Conservation (phyloP, 164 flowering plant species). For the Magnolia officinalis region DNA sequence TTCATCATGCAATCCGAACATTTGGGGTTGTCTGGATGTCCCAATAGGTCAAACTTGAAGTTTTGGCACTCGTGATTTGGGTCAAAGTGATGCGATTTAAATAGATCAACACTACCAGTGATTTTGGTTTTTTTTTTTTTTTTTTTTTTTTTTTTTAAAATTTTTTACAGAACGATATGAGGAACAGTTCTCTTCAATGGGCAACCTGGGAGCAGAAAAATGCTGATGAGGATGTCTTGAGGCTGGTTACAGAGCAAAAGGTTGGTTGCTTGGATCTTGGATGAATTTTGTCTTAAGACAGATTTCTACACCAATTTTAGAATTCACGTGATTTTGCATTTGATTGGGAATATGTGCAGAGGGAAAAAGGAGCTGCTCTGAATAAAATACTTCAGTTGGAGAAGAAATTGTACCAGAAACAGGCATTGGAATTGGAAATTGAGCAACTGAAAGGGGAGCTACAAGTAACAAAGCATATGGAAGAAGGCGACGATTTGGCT, state of each 20-base stretch:
- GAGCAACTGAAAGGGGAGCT: constrained; percentile 58
- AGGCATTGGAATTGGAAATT: constrained; percentile 69
- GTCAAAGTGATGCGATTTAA: too few species aligned
- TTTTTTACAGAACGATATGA: constrained; percentile 40
- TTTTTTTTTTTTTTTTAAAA: too few species aligned
- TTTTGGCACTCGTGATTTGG: too few species aligned
- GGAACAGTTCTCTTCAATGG: constrained; percentile 27
- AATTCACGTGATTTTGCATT: background rate
- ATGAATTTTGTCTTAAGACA: background rate
- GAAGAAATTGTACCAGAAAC: constrained; percentile 60
- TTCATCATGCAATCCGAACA: too few species aligned
- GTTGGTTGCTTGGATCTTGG: constrained; percentile 24
- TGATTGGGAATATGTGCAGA: constrained; percentile 32
- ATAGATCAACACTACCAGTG: background rate
- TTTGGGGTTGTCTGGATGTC: too few species aligned
- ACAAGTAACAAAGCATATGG: constrained; percentile 62
- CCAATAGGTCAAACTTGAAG: too few species aligned
- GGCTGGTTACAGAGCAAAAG: constrained; percentile 65
- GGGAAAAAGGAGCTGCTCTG: constrained; percentile 51
- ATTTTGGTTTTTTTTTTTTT: constrained; percentile 2
- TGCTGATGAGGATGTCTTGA: constrained; percentile 56
- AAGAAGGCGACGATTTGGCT: constrained; percentile 38
- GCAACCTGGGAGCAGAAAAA: constrained; percentile 62
- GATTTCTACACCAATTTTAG: background rate
- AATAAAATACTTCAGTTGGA: constrained; percentile 46